Evolutionary conservation across 2,329 filamentous ascomycete species (phyloP), one percentile per base, ranked within the genome.

Genomic region (Phialophora tarda): DNA sequence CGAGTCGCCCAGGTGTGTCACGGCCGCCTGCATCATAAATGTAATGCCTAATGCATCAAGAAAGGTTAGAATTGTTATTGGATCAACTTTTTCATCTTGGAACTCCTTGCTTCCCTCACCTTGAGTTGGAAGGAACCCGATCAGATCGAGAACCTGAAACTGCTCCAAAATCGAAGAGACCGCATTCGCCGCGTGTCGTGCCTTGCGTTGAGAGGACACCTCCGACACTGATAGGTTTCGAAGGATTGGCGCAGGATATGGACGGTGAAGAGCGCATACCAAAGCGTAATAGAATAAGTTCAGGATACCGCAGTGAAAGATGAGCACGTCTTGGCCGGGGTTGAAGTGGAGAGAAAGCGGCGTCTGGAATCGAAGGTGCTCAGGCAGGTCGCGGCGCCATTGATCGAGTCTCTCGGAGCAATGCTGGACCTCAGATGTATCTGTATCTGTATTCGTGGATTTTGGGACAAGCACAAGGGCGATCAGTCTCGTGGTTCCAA

Each of bases 271-370:
- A 2, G 93, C 93, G 60, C 92, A 96, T 14, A 96, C 85, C 0
- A 93, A 96, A 1, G 93, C 95, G 77, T 92, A 91, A 78, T 95
- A 97, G 1, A 96, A 89, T 90, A 97, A 95, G 78, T 96, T 92
- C 34, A 97, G 82, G 23, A 97, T 83, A n/a, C 91, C 91, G 57
- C 91, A 87, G 75, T 96, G 92, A 1, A 97, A 80, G 67, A 86
- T 82, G 11, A 66, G 64, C 2, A 66, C 8, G 30, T 59, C 59
- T 38, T 66, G 53, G 12, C 54, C 64, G 7, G 64, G 64, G 8
- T 26, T 32, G 53, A 63, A 66, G 2, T 59, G 12, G 4, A 66
- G 64, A 21, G 53, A 59, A 4, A 50, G 44, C 2, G 53, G 41
- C 14, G 53, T 14, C 28, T 32, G 50, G 24, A 59, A 66, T 53